Evolutionary conservation across 441 rosid species (phyloP), one percentile per base, ranked within the genome.

Genomic region (Populus tomentosa): DNA sequence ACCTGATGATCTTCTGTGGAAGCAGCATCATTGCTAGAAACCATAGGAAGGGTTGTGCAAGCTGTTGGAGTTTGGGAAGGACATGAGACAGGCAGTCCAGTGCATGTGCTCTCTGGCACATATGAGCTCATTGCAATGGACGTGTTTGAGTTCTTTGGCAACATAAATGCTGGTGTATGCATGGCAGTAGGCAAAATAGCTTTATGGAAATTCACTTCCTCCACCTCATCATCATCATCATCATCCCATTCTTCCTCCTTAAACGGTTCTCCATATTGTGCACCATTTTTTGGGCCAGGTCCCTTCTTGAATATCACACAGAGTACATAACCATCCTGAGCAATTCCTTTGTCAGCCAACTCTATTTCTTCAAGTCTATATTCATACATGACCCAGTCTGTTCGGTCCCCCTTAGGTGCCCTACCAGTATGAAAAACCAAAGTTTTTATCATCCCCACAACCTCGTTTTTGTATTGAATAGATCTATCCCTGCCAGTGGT

Each of bases 341-440:
- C 84, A 85, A 88, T 61, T 33, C 91, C 92, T 78, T 26, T 84
- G 62, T 77, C 69, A 10, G 83, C 70, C 70, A 90, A 85, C 11
- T 10, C 80, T 71, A 83, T 84, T 28, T 89, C 94, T 21, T 86
- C 84, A 61, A 94, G 89, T 75, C 82, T 85, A 73, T 93, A 95
- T 46, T 93, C 97, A 66, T 93, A 92, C 92, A 95, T 91, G 14
- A 95, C 90, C 98, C 97, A 93, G 74, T 95, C 88, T 1, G 97
- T 95, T 38, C 97, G 81, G 8, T 83, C 88, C 28, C 90, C 90
- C 14, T 79, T 75, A 20, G 91, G 90, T 0, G 90, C 88, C 79
- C 85, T 87, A 4, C 93, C 93, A 24, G 7, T 53, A 70, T 95
- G 92, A 68, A 89, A 95, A 81, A 95, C 80, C 79, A 95, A 74